A percentile compares a stretch with the other conserved stretches of the same genome.
Evolutionary conservation across 2,329 filamentous ascomycete species (phyloP).

Genomic region (Emydomyces testavorans): DNA sequence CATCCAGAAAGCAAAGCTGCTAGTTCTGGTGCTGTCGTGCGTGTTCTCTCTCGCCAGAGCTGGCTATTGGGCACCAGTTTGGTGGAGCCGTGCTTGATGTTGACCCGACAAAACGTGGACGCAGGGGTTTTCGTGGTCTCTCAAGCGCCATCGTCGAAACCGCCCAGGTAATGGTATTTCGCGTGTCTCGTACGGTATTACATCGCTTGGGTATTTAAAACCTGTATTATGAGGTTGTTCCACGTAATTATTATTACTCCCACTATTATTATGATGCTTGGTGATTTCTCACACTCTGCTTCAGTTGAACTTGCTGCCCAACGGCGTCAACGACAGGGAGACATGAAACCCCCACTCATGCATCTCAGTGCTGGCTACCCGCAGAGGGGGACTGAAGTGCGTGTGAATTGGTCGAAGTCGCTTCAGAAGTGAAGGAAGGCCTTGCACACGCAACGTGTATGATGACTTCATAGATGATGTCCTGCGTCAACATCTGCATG

Average conservation of each 20-base stretch:
- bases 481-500: background rate
- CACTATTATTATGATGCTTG: background rate
- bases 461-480: background rate
- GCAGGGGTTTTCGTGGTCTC: background rate
- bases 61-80: constrained; percentile 7
- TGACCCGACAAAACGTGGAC: constrained; percentile 13
- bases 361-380: background rate
- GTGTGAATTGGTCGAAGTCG: background rate
- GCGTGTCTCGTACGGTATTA: background rate
- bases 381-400: no score
- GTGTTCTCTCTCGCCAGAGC: background rate
- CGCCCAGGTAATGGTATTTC: constrained; percentile 7
- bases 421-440: constrained; percentile 1
- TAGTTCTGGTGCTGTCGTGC: no score
- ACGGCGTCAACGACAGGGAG: constrained; percentile 4
- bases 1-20: background rate
- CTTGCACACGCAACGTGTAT: background rate
- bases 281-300: background rate
- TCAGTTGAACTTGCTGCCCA: constrained; percentile 5
- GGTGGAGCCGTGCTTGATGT: constrained; percentile 7
- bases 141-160: background rate
- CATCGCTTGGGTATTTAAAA: background rate
- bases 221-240: background rate
- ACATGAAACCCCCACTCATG: background rate
- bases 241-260: background rate